Percentiles rank a stretch among this genome's conserved stretches.
These are phyloP conservation scores for Selaginella moellendorffii DNA, from an alignment of 75 land plant genomes.

Conservation along the genomic window DNA sequence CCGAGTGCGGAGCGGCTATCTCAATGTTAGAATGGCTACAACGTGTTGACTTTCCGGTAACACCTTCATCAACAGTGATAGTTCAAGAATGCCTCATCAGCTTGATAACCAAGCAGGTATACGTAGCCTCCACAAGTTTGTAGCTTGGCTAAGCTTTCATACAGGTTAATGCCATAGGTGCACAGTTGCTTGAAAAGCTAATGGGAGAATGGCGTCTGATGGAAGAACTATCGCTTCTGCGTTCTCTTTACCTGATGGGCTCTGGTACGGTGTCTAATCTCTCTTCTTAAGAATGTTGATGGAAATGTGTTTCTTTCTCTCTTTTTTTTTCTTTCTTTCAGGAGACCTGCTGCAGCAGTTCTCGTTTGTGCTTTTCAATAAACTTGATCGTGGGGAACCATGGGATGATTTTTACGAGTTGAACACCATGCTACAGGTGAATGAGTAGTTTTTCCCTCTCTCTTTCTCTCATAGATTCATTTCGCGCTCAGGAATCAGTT, in stretches of 20 bases:
- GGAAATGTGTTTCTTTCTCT: not conserved
- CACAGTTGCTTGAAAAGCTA: slow-evolving; percentile 48
- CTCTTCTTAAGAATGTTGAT: not conserved
- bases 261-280: slow-evolving; percentile 42
- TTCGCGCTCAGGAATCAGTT: slow-evolving; percentile 59
- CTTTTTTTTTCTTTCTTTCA: slow-evolving; percentile 14
- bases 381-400: slow-evolving; percentile 72
- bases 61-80: slow-evolving; percentile 52
- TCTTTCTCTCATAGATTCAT: not conserved
- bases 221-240: slow-evolving; percentile 78
- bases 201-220: slow-evolving; percentile 83
- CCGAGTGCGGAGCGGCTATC: slow-evolving; percentile 47
- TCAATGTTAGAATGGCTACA: slow-evolving; percentile 52
- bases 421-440: slow-evolving; percentile 79
- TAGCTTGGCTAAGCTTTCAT: not conserved
- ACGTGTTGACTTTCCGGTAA: slow-evolving; percentile 26
- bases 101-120: slow-evolving; percentile 66
- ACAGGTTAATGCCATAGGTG: slow-evolving; percentile 72
- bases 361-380: slow-evolving; percentile 57
- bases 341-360: slow-evolving; percentile 95
- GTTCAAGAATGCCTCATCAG: slow-evolving; percentile 69
- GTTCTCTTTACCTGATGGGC: slow-evolving; percentile 79
- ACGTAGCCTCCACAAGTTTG: too few species aligned
- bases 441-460: too few species aligned
- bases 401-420: slow-evolving; percentile 96